These are phyloP conservation scores for Hymenoscyphus infarciens DNA, from an alignment of 2,329 filamentous ascomycete species.

Conservation along the genomic window DNA sequence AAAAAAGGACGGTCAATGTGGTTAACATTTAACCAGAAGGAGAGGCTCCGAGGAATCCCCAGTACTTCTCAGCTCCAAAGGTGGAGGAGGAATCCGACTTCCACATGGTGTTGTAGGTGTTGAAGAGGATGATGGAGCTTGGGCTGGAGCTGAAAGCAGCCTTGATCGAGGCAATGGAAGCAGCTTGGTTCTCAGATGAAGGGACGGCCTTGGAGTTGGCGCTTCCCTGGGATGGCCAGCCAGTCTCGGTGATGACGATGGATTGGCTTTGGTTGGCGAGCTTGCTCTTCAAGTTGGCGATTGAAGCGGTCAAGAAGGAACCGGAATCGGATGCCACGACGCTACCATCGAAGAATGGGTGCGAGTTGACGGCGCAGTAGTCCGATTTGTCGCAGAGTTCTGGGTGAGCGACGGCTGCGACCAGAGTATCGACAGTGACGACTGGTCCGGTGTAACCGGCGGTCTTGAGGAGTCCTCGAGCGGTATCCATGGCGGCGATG, in stretches of 20 bases:
- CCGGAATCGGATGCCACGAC: conserved; percentile 60
- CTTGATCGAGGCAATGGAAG: conserved; percentile 64
- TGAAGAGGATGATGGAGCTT: conserved; percentile 65
- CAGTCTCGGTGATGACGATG: conserved; percentile 75
- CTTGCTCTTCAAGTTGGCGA: conserved; percentile 42
- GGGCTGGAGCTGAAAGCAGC: conserved; percentile 50
- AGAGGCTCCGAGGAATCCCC: conserved; percentile 55
- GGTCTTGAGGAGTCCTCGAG: conserved; percentile 53
- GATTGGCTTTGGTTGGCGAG: conserved; percentile 48
- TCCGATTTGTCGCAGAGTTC: conserved; percentile 70
- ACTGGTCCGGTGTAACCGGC: conserved; percentile 70
- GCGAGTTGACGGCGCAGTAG: conserved; percentile 76
- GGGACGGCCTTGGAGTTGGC: conserved; percentile 68
- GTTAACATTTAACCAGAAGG: conserved; percentile 27
- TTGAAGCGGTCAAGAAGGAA: conserved; percentile 59
- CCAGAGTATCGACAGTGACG: conserved; percentile 77
- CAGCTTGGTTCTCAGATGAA: conserved; percentile 59
- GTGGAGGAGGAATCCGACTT: conserved; percentile 61
- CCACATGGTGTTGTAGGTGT: conserved; percentile 77
- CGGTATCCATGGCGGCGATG: conserved; percentile 53
- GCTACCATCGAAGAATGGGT: conserved; percentile 76
- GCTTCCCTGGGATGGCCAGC: conserved; percentile 72
- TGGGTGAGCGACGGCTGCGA: conserved; percentile 62
- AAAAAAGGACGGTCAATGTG: neutral
- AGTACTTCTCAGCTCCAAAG: conserved; percentile 71